These are phyloP conservation scores for Ensete ventricosum DNA, from an alignment of 176 grass and related monocot genomes.

Conservation along the genomic window DNA sequence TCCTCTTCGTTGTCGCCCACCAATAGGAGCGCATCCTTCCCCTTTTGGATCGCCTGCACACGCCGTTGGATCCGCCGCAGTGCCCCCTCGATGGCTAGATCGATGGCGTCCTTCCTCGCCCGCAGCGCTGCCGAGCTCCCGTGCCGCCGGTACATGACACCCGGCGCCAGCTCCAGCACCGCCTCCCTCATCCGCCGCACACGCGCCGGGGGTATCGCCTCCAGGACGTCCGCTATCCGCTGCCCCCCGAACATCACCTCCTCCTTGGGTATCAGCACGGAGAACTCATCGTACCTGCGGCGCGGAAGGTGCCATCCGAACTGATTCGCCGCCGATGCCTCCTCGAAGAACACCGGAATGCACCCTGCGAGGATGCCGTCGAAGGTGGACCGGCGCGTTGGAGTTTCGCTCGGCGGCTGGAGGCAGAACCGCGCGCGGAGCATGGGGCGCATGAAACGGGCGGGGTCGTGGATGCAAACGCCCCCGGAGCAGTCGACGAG, in stretches of 20 bases:
- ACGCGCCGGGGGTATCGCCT: slow-evolving; percentile 31
- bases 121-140: slow-evolving; percentile 37
- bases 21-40: neutral
- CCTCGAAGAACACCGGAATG: slow-evolving; percentile 69
- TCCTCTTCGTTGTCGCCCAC: neutral
- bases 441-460: slow-evolving; percentile 42
- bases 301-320: slow-evolving; percentile 61
- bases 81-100: slow-evolving; percentile 58
- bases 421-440: slow-evolving; percentile 47
- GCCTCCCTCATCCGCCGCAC: slow-evolving; percentile 44
- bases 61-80: slow-evolving; percentile 45
- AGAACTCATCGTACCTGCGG: slow-evolving; percentile 49
- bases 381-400: slow-evolving; percentile 52
- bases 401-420: slow-evolving; percentile 53
- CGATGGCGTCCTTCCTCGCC: slow-evolving; percentile 43
- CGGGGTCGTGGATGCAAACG: slow-evolving; percentile 29
- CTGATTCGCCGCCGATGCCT: slow-evolving; percentile 36
- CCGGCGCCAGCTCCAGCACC: slow-evolving; percentile 39
- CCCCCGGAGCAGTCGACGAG: slow-evolving; percentile 57
- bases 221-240: slow-evolving; percentile 24
- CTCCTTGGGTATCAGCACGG: slow-evolving; percentile 47
- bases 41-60: slow-evolving; percentile 34
- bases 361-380: slow-evolving; percentile 55
- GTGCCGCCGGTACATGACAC: slow-evolving; percentile 48
- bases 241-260: slow-evolving; percentile 41